Conservation (phyloP, 495 filamentous ascomycete species). For the Geoglossum glabrum region DNA sequence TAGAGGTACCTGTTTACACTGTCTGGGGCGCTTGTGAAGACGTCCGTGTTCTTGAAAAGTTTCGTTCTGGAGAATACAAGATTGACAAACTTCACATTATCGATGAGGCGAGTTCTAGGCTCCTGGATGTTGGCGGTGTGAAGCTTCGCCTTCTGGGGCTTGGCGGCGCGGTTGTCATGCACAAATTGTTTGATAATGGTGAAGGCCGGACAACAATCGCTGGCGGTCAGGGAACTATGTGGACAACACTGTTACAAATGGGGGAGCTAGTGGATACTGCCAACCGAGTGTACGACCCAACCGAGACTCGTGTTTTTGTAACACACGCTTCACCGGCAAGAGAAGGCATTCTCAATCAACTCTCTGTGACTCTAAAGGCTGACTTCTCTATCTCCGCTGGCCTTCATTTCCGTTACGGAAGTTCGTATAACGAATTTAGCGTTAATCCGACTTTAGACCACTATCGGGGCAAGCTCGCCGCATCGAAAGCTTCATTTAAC, state of each 20-base stretch:
- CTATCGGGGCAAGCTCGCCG: conserved; percentile 98
- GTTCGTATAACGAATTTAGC: conserved; percentile 98
- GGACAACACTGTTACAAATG: conserved; percentile 97
- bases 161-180: conserved; percentile 97
- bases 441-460: conserved; percentile 97
- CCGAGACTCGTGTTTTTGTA: conserved; percentile 93
- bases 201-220: conserved; percentile 96
- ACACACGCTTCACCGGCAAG: conserved; percentile 94
- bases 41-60: conserved; percentile 93
- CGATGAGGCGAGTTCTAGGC: conserved; percentile 86
- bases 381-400: conserved; percentile 97
- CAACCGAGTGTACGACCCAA: conserved; percentile 93
- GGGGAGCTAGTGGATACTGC: conserved; percentile 96
- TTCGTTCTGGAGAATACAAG: conserved; percentile 95
- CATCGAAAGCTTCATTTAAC: conserved; percentile 95
- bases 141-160: conserved; percentile 88
- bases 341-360: conserved; percentile 92
- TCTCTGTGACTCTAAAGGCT: conserved; percentile 92
- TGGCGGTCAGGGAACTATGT: conserved; percentile 98
- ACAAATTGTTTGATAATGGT: conserved; percentile 98
- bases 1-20: conserved; percentile 93
- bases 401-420: conserved; percentile 96
- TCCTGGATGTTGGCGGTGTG: conserved; percentile 85
- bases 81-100: conserved; percentile 95
- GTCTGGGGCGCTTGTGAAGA: conserved; percentile 99